Percentiles rank a stretch among this genome's conserved stretches.
phyloP scores from a whole-genome alignment of 768 basidiomycete species.

The Trichaptum fuscoviolaceum region DNA sequence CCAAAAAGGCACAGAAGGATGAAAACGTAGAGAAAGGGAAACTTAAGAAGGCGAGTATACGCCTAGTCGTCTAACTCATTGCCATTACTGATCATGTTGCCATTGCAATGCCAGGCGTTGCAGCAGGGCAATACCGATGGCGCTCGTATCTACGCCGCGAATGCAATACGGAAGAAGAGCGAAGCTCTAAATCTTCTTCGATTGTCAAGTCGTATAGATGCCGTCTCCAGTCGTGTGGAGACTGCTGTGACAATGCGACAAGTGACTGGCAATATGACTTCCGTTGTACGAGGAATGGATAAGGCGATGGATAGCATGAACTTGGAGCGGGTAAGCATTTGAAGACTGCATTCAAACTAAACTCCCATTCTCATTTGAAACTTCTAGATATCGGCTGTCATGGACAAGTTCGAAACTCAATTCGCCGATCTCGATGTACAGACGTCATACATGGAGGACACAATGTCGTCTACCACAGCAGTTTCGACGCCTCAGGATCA shows the following conservation, averaged over 20 bases:
- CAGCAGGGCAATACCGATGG: constrained; percentile 96
- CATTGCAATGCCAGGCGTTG: constrained; percentile 58
- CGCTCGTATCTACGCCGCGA: constrained; percentile 96
- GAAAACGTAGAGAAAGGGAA: constrained; percentile 83
- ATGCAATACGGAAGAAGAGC: constrained; percentile 97
- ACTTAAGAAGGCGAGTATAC: constrained; percentile 76
- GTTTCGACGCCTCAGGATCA: constrained; percentile 95
- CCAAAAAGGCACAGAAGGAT: constrained; percentile 97
- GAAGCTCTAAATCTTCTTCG: constrained; percentile 89
- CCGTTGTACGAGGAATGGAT: constrained; percentile 97
- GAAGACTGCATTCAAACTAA: not conserved
- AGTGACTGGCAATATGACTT: constrained; percentile 95
- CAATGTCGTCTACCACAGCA: constrained; percentile 91
- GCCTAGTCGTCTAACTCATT: not conserved
- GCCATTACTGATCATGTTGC: not conserved
- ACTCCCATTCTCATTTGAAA: not conserved
- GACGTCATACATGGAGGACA: constrained; percentile 96
- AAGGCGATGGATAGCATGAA: constrained; percentile 99
- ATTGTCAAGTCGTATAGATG: constrained; percentile 88
- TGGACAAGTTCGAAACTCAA: constrained; percentile 98
- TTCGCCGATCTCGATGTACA: constrained; percentile 98
- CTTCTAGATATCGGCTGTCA: constrained; percentile 86
- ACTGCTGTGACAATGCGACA: constrained; percentile 98
- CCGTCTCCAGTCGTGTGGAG: constrained; percentile 94
- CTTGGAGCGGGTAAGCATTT: constrained; percentile 73